A percentile compares a stretch with the other conserved stretches of the same genome.
Conservation (phyloP, 495 filamentous ascomycete species). For the Opeltia flavorubescens region DNA sequence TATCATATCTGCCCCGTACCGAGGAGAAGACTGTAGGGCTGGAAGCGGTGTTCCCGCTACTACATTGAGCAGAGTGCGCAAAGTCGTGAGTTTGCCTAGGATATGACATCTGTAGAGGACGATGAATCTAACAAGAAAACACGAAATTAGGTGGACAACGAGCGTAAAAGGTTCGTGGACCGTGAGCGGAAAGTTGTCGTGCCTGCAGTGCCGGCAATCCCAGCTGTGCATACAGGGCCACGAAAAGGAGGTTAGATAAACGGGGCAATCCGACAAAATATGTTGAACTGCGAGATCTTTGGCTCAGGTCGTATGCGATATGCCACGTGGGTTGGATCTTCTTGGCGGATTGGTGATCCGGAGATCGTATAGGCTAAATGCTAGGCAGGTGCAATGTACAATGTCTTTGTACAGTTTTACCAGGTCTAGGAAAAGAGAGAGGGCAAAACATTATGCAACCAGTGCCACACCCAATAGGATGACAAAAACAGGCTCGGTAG, state of each 20-base stretch:
- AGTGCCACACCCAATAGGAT: too few relatives aligned
- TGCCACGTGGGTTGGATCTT: not conserved
- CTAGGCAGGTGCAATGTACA: not conserved
- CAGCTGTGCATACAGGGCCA: conserved; percentile 12
- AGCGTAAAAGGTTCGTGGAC: conserved; percentile 12
- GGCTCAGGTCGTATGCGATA: not conserved
- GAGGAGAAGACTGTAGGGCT: conserved; percentile 41
- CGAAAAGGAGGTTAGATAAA: conserved; percentile 15
- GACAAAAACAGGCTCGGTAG: too few relatives aligned
- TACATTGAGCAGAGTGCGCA: conserved; percentile 43
- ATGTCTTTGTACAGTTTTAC: too few relatives aligned
- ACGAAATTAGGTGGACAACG: conserved; percentile 14
- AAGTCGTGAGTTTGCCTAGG: conserved; percentile 44
- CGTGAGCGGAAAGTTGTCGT: conserved; percentile 5
- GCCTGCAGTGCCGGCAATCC: conserved; percentile 14
- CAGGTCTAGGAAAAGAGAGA: too few relatives aligned
- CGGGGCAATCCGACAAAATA: too few relatives aligned
- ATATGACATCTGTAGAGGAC: too few relatives aligned
- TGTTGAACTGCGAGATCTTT: too few relatives aligned
- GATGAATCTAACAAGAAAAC: too few relatives aligned
- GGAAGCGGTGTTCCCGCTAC: conserved; percentile 33
- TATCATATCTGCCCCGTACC: conserved; percentile 45
- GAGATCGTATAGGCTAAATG: not conserved
- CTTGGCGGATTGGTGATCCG: not conserved
- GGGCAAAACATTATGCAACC: too few relatives aligned